Conservation (phyloP, 208 protist genomes). For the Trichomonas vaginalis region DNA sequence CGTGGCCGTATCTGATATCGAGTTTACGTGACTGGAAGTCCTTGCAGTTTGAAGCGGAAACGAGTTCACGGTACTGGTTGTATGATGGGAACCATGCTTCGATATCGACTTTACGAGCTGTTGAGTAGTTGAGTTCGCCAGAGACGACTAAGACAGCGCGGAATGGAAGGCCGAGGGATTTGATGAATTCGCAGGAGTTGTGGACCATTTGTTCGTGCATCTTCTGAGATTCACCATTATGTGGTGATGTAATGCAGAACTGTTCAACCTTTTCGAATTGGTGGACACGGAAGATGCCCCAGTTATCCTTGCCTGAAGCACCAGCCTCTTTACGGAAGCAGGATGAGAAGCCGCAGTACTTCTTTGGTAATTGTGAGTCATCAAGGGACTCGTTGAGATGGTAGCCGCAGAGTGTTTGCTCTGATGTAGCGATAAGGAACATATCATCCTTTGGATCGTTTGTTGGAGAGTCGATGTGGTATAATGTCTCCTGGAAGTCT, state of each 20-base stretch:
- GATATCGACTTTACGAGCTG: slow-evolving; percentile 98
- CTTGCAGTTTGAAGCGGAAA: slow-evolving; percentile 99
- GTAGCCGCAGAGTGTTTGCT: slow-evolving; percentile 92
- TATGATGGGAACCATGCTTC: slow-evolving; percentile 97
- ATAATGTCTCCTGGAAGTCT: slow-evolving; percentile 97
- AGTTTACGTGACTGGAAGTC: slow-evolving; percentile 71
- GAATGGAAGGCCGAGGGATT: slow-evolving; percentile 58
- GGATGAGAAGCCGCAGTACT: slow-evolving; percentile 83
- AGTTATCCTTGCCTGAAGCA: slow-evolving; percentile 56
- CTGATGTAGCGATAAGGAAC: slow-evolving; percentile 99
- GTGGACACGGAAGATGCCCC: slow-evolving; percentile 71
- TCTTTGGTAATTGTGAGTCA: slow-evolving; percentile 46
- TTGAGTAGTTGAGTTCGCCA: slow-evolving; percentile 87
- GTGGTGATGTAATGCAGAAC: slow-evolving; percentile 59
- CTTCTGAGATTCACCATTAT: slow-evolving; percentile 51
- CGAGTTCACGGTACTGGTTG: slow-evolving; percentile 77
- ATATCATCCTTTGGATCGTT: slow-evolving; percentile 67
- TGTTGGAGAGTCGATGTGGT: slow-evolving; percentile 74
- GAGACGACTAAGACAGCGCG: slow-evolving; percentile 66
- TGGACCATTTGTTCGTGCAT: slow-evolving; percentile 62
- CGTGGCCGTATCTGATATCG: slow-evolving; percentile 15
- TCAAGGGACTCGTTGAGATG: slow-evolving; percentile 77
- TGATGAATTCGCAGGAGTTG: slow-evolving; percentile 58
- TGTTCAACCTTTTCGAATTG: slow-evolving; percentile 70
- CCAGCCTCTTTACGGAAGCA: slow-evolving; percentile 95